Evolutionary conservation across 202 grass and related monocot genomes (phyloP).

Genomic region (Zizania palustris): DNA sequence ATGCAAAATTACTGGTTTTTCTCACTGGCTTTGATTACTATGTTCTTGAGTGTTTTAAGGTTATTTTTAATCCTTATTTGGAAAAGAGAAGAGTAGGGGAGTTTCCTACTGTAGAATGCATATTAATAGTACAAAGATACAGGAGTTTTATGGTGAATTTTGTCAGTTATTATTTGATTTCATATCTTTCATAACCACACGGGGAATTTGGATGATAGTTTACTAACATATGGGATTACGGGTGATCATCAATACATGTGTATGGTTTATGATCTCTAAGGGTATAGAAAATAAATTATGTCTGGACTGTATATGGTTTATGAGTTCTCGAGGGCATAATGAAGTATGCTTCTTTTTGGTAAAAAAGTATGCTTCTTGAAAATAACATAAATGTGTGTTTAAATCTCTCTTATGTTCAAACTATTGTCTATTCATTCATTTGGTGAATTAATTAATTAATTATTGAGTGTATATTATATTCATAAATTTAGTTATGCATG

Average conservation of each 20-base stretch:
- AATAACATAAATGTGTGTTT: neutral
- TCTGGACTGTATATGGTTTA: neutral
- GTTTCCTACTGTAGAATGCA: neutral
- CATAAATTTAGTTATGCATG: neutral
- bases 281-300: too few species aligned
- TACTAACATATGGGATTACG: neutral
- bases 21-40: slow-evolving; percentile 6
- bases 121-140: neutral
- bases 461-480: slow-evolving; percentile 21
- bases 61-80: neutral
- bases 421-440: neutral
- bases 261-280: neutral
- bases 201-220: neutral
- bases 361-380: neutral
- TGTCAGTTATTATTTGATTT: neutral
- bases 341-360: too few species aligned
- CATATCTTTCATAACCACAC: neutral
- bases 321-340: neutral
- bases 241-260: slow-evolving; percentile 4
- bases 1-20: neutral
- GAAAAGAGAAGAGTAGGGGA: neutral
- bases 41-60: neutral
- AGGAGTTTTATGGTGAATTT: neutral
- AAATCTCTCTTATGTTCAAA: neutral
- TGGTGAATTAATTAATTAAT: slow-evolving; percentile 29